Percentiles rank a stretch among this genome's conserved stretches.
Conservation (phyloP, 1,284 basidiomycete genomes). For the Porodaedalea pini region DNA sequence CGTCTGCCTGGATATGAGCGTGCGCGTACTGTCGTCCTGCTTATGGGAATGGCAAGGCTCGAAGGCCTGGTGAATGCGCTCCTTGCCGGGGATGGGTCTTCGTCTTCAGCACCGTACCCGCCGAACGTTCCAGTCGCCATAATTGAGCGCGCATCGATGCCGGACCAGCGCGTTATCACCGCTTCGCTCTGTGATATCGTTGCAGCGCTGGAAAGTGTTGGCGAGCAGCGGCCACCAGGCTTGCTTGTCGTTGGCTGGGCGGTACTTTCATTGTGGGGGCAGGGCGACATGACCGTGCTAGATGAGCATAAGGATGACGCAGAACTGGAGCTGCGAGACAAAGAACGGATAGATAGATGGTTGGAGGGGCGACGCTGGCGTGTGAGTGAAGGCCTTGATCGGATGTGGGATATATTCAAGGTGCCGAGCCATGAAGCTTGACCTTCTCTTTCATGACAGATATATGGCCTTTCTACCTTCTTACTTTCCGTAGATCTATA, state of each 20-base stretch:
- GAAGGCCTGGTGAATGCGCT: slow-evolving; percentile 69
- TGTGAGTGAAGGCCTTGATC: slow-evolving; percentile 54
- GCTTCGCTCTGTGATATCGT: slow-evolving; percentile 77
- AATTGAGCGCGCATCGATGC: slow-evolving; percentile 88
- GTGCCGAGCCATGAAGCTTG: not conserved
- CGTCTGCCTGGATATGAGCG: slow-evolving; percentile 85
- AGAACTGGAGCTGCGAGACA: slow-evolving; percentile 35
- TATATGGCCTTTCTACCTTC: not conserved
- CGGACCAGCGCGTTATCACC: slow-evolving; percentile 84
- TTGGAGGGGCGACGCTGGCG: slow-evolving; percentile 53
- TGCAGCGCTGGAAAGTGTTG: slow-evolving; percentile 66
- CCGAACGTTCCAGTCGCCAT: slow-evolving; percentile 81
- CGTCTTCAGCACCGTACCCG: slow-evolving; percentile 57
- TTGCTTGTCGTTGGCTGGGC: slow-evolving; percentile 97
- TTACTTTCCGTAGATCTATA: too few species aligned
- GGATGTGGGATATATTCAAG: slow-evolving; percentile 42
- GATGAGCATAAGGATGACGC: slow-evolving; percentile 42
- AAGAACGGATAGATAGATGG: slow-evolving; percentile 53
- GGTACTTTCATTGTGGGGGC: slow-evolving; percentile 57
- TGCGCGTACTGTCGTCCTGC: slow-evolving; percentile 73
- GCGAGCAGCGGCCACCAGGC: slow-evolving; percentile 90
- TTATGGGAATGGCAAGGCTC: slow-evolving; percentile 95
- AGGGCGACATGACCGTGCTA: slow-evolving; percentile 50
- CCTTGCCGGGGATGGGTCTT: slow-evolving; percentile 39
- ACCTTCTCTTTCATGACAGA: not conserved